Conservation (phyloP, 108 stramenopile genomes). For the Aureococcus anophagefferens region DNA sequence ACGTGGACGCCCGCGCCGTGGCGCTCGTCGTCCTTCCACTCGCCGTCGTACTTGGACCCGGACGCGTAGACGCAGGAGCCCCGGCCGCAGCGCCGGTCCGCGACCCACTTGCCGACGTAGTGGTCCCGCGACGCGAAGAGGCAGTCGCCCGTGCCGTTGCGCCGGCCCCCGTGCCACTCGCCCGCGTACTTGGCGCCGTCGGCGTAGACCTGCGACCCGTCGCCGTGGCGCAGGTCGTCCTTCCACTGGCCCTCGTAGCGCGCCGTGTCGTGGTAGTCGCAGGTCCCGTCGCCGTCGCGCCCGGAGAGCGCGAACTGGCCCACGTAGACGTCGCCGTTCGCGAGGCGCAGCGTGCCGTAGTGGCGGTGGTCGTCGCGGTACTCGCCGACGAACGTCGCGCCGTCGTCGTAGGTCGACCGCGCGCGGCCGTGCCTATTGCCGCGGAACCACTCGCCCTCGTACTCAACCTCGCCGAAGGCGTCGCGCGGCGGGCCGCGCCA, state of each 20-base stretch:
- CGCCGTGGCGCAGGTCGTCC: not conserved
- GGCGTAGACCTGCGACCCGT: not conserved
- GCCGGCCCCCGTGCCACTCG: not conserved
- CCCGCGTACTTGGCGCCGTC: slow-evolving; percentile 12
- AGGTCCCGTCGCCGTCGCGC: slow-evolving; percentile 1
- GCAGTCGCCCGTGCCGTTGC: not conserved
- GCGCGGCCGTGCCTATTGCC: not conserved
- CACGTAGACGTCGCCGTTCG: not conserved
- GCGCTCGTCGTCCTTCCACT: not conserved
- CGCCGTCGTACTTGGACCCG: slow-evolving; percentile 17
- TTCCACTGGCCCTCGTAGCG: slow-evolving; percentile 11
- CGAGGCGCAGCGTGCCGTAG: not conserved
- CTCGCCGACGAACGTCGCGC: not conserved
- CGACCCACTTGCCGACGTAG: slow-evolving; percentile 6
- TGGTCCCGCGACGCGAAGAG: not conserved
- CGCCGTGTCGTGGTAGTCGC: not conserved
- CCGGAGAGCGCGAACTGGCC: not conserved
- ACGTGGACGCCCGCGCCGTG: slow-evolving; percentile 1
- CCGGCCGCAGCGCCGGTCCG: not conserved
- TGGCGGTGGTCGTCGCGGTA: not conserved
- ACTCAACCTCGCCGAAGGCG: not conserved
- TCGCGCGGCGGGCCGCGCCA: not conserved
- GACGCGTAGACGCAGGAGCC: slow-evolving; percentile 2
- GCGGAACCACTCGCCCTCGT: slow-evolving; percentile 8
- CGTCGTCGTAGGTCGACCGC: not conserved